A percentile compares a stretch with the other conserved stretches of the same genome.
phyloP scores from a whole-genome alignment of 345 rosid species.

The Toxicodendron radicans region DNA sequence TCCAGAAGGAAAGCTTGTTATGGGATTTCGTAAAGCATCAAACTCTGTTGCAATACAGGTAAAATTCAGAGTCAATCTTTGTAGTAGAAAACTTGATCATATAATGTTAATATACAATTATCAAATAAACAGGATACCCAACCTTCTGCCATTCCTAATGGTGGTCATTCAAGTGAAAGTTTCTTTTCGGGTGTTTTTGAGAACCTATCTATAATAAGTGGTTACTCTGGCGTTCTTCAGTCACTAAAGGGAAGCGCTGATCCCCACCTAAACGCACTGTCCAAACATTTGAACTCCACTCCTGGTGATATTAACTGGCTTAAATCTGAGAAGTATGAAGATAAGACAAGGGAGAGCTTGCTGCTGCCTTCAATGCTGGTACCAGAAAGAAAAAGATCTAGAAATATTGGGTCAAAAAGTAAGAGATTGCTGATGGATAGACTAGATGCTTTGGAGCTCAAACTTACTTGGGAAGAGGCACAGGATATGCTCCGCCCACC shows the following conservation, averaged over 20 bases:
- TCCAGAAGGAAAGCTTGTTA: conserved; percentile 95
- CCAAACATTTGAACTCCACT: conserved; percentile 66
- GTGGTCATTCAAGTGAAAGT: conserved; percentile 59
- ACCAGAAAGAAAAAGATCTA: conserved; percentile 74
- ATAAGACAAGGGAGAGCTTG: conserved; percentile 59
- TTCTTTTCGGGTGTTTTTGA: conserved; percentile 64
- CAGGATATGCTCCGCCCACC: conserved; percentile 92
- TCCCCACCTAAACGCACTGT: conserved; percentile 59
- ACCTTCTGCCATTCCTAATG: conserved; percentile 50
- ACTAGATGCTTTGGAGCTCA: conserved; percentile 85
- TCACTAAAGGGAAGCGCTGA: conserved; percentile 80
- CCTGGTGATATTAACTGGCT: conserved; percentile 73
- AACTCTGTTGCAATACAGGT: conserved; percentile 74
- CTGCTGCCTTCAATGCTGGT: conserved; percentile 51
- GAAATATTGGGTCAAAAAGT: conserved; percentile 84
- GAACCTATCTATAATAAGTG: conserved; percentile 61
- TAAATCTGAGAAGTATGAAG: conserved; percentile 69
- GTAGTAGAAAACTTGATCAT: conserved; percentile 22
- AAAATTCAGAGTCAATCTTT: conserved; percentile 28
- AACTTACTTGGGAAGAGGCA: conserved; percentile 94
- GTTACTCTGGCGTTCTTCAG: conserved; percentile 72
- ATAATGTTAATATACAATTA: conserved; percentile 28
- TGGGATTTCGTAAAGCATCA: conserved; percentile 98
- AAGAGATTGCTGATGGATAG: conserved; percentile 84
- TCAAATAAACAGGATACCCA: conserved; percentile 56